phyloP scores from a whole-genome alignment of 805 yeast species.

The Ogataea methylovora region DNA sequence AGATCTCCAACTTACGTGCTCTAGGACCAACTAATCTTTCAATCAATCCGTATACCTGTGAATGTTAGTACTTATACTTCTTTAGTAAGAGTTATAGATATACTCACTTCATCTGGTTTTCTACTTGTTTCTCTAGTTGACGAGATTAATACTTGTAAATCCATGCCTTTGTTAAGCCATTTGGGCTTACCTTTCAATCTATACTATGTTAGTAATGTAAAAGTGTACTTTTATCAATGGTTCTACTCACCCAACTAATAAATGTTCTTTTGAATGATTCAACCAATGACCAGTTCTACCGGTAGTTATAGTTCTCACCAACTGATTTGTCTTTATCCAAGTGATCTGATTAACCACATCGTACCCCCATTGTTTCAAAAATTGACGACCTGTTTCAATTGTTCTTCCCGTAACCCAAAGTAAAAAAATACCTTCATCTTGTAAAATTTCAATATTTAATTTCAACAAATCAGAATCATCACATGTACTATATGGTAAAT shows the following conservation, averaged over 20 bases:
- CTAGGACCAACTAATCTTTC: slow-evolving; percentile 77
- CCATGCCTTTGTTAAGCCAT: slow-evolving; percentile 63
- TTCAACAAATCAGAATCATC: slow-evolving; percentile 67
- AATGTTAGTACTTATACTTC: background rate
- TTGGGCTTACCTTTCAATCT: slow-evolving; percentile 62
- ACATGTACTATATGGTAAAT: slow-evolving; percentile 65
- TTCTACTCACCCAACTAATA: slow-evolving; percentile 63
- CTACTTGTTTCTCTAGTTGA: slow-evolving; percentile 82
- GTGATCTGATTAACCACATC: slow-evolving; percentile 67
- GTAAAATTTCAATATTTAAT: slow-evolving; percentile 60
- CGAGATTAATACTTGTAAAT: slow-evolving; percentile 72
- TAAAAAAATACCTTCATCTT: slow-evolving; percentile 75
- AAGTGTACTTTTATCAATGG: too few species aligned
- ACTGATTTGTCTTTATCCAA: slow-evolving; percentile 88
- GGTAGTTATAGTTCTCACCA: slow-evolving; percentile 83
- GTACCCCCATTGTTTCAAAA: slow-evolving; percentile 80
- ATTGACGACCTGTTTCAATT: slow-evolving; percentile 77
- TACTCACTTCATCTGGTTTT: slow-evolving; percentile 73
- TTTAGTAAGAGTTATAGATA: background rate
- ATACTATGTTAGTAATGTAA: background rate
- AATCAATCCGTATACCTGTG: slow-evolving; percentile 61
- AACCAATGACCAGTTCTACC: slow-evolving; percentile 98
- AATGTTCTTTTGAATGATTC: slow-evolving; percentile 89
- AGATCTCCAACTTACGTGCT: slow-evolving; percentile 77
- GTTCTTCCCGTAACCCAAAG: slow-evolving; percentile 97